Evolutionary conservation across 495 filamentous ascomycete genomes (phyloP).

Genomic region (Hapsidospora chrysogenum): DNA sequence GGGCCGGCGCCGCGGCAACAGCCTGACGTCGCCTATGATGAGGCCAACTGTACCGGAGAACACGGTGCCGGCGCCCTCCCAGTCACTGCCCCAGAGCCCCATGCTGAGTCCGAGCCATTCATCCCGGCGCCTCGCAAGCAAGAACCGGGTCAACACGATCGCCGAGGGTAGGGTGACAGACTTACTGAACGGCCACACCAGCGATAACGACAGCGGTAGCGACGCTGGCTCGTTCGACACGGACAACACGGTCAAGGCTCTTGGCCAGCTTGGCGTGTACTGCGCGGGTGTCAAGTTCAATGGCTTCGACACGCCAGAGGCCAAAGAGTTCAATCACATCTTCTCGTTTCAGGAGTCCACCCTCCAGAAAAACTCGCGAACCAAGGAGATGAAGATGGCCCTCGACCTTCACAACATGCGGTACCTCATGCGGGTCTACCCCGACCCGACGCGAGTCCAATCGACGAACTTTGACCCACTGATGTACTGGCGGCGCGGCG

Average conservation of each 20-base stretch:
- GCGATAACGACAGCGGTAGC: conserved; percentile 39
- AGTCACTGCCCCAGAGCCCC: conserved; percentile 41
- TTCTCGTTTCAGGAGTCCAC: conserved; percentile 82
- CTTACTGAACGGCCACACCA: conserved; percentile 32
- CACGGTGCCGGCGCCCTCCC: conserved; percentile 20
- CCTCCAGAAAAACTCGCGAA: conserved; percentile 61
- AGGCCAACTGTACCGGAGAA: conserved; percentile 41
- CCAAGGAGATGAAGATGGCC: conserved; percentile 50
- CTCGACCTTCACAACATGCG: conserved; percentile 80
- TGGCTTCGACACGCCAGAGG: conserved; percentile 56
- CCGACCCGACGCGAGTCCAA: conserved; percentile 55
- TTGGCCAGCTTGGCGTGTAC: conserved; percentile 82
- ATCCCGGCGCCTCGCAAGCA: conserved; percentile 12
- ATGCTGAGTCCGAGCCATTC: conserved; percentile 21
- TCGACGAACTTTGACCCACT: conserved; percentile 90
- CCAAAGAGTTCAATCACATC: conserved; percentile 76
- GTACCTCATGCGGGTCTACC: conserved; percentile 88
- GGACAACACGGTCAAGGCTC: conserved; percentile 56
- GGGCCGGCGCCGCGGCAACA: conserved; percentile 53
- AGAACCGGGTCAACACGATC: conserved; percentile 26
- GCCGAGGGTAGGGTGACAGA: conserved; percentile 33
- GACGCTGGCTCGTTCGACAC: conserved; percentile 39
- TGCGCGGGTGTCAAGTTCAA: conserved; percentile 72
- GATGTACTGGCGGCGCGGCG: conserved; percentile 82
- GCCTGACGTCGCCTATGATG: conserved; percentile 59